Percentiles rank a stretch among this genome's conserved stretches.
Conservation (phyloP, 331 rosid species). For the Pyracantha coccinea region DNA sequence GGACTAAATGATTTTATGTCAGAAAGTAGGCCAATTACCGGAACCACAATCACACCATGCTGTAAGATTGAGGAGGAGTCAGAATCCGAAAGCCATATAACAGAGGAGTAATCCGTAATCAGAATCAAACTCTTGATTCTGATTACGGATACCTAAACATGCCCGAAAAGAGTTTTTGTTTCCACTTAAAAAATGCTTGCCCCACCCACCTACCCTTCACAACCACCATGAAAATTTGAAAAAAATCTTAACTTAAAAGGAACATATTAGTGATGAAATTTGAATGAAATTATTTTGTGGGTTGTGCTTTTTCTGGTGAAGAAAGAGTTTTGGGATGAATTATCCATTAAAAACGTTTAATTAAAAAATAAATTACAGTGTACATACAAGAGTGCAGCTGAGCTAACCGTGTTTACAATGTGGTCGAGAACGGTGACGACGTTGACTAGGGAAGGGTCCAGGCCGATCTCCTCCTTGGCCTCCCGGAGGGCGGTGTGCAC, state of each 20-base stretch:
- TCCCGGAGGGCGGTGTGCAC: constrained; percentile 73
- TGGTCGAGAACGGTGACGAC: constrained; percentile 54
- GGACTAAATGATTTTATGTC: constrained; percentile 62
- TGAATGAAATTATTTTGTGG: no score
- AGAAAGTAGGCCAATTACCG: constrained; percentile 65
- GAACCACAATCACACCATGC: constrained; percentile 57
- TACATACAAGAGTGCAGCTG: background rate
- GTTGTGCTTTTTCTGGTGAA: no score
- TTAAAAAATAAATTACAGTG: no score
- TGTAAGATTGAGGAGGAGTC: constrained; percentile 7
- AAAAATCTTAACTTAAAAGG: background rate
- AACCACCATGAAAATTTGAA: background rate
- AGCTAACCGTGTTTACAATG: constrained; percentile 39
- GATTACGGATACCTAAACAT: no score
- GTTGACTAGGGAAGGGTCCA: constrained; percentile 63
- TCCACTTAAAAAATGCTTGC: background rate
- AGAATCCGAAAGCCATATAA: no score
- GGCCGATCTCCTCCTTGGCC: constrained; percentile 85
- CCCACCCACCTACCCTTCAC: no score
- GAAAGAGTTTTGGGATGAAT: no score
- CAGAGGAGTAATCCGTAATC: no score
- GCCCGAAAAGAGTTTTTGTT: background rate
- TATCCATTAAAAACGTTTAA: no score
- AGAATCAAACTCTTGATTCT: no score
- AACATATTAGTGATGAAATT: no score